Base-by-base conservation (phyloP, 2,329 filamentous ascomycete species). In the Hypomyces perniciosus region DNA sequence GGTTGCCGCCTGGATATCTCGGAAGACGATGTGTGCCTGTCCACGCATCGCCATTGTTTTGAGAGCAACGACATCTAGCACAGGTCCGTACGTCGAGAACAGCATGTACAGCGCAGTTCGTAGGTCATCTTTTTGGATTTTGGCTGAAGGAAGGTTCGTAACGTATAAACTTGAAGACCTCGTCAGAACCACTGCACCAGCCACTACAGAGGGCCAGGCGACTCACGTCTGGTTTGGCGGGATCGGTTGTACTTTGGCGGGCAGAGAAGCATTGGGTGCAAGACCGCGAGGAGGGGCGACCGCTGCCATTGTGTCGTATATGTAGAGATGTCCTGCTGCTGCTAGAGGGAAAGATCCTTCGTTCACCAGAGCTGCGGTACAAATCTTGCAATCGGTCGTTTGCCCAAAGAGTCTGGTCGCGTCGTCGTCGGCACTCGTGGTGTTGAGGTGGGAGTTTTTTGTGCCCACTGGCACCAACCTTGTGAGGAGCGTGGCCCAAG, bases 41-140 rank as follows among this genome's bases (percentile, higher is more conserved):
- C 93, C 93, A 45, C 93, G 86, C 91, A 97, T 96, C 72, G 90
- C 90, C 67, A 78, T 78, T 1, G 89, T 95, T 73, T 90, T 95
- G 60, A 96, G 76, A 30, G 89, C 88, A 44, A 96, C 87, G 20
- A 99, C 82, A 66, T 99, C 93, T 52, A 99, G 81, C 12, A 99
- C 87, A 1, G 90, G 84, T 38, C 93, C 93, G 66, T 96, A 95
- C 10, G 90, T 95, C 8, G 90, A 90, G 68, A 97, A 97, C 9
- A 97, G 80, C 68, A 90, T 88, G 72, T 99, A 99, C 30, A 99
- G 79, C 5, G 86, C 86, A 42, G 89, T 86, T 62, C 90, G 85
- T 39, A 99, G 73, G 66, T 97, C 91, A 54, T 81, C 77, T 69
- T 97, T 99, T 63, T 87, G 88, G 56, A 97, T 82, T 73, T 96